Base-by-base conservation (phyloP, 345 rosid genomes). In the Ceriops zippeliana region DNA sequence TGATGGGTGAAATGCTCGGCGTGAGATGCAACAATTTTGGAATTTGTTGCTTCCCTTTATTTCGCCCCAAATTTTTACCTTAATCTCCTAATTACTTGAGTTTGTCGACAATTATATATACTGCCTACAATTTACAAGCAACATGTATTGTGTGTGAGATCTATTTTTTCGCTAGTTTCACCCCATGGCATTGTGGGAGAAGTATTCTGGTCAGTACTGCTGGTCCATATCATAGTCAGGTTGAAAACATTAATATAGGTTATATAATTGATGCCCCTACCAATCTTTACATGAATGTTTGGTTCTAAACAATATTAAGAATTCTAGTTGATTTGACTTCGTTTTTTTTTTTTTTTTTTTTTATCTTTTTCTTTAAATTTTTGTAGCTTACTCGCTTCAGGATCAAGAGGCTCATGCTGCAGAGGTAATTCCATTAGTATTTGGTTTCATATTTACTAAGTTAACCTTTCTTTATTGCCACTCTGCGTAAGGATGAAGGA, bases 381-480 rank as follows among this genome's bases (percentile, higher is more conserved):
- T 66, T 77, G 76, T 67, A 95, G 99, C 83, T 63, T 88, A 74
- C 75, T 86, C 84, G 93, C 79, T 95, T 70, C 96, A 88, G 80
- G 97, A 95, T 46, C 96, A 91, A 68, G 96, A 95, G 67, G 97
- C 78, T 51, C 84, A 80, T 76, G 97, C 99, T 75, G 93, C 90
- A 64, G 92, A 90, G 99, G 97, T 95, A 83, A 37, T 66, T 17
- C 51, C 38, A 47, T 61, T 20, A 46, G 52, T 10, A 9, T 68
- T 66, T 20, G 20, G 63, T 52, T 64, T 16, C 51, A 7, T 22
- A 28, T 58, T 2, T 66, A 52, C 17, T 56, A 54, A 37, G 58
- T 61, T 61, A 30, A 26, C 35, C 28, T 69, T 64, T 31, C 19
- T 30, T 8, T 28, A 28, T 11, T 51, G 60, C 26, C 51, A 62